Percentiles rank a stretch among this genome's conserved stretches.
Evolutionary conservation across 306 rosid genomes (phyloP).

Genomic region (Rosa rugosa): DNA sequence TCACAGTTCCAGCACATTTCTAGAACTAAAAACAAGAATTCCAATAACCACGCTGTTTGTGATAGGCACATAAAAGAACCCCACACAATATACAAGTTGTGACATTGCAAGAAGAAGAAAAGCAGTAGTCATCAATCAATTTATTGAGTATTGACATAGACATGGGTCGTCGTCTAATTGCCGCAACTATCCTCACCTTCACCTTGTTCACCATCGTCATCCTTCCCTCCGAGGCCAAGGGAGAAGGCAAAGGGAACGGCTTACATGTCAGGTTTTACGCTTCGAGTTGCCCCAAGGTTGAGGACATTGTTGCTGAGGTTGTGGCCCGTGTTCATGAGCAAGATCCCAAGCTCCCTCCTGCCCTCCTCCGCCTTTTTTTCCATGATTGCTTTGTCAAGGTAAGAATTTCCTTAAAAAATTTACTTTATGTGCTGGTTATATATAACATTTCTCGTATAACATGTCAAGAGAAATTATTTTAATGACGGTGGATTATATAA

Average conservation of each 20-base stretch:
- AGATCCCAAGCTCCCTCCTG: slow-evolving; percentile 35
- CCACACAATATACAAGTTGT: background rate
- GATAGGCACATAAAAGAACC: background rate
- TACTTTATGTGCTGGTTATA: too few relatives aligned
- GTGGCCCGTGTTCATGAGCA: background rate
- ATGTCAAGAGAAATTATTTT: too few relatives aligned
- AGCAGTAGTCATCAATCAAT: background rate
- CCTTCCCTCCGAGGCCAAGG: background rate
- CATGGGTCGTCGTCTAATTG: background rate
- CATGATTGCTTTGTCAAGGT: slow-evolving; percentile 81
- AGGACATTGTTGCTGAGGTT: slow-evolving; percentile 32
- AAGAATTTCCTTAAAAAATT: background rate
- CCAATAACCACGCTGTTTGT: background rate
- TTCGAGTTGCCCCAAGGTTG: slow-evolving; percentile 42
- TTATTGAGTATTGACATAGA: background rate
- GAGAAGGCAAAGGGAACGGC: background rate
- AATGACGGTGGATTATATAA: too few relatives aligned
- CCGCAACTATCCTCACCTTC: slow-evolving; percentile 16
- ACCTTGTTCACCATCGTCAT: background rate
- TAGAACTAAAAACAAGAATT: background rate
- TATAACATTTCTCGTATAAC: too few relatives aligned
- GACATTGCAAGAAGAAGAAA: slow-evolving; percentile 7
- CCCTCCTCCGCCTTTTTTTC: slow-evolving; percentile 59
- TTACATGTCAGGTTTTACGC: slow-evolving; percentile 44
- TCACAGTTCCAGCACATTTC: background rate